phyloP scores from a whole-genome alignment of 805 yeast species.

The Candida ascalaphidarum region DNA sequence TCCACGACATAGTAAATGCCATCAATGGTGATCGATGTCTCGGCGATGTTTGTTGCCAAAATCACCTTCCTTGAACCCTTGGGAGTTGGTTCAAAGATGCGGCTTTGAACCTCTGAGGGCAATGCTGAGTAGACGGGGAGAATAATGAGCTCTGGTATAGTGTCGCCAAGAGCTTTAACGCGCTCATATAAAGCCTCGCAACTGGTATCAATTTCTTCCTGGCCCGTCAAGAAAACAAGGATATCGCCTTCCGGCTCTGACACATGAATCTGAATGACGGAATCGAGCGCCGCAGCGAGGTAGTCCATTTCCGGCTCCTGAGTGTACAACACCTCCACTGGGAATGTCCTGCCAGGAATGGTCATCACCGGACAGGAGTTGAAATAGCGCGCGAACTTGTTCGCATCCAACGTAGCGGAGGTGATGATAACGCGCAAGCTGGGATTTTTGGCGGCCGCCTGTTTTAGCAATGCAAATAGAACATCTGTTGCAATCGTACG shows the following conservation, averaged over 20 bases:
- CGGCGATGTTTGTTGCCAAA: conserved; percentile 94
- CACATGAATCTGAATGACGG: conserved; percentile 79
- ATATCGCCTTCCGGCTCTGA: conserved; percentile 76
- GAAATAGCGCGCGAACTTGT: conserved; percentile 76
- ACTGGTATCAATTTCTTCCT: conserved; percentile 89
- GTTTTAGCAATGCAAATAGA: conserved; percentile 73
- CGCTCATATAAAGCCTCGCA: conserved; percentile 66
- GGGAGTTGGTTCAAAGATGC: conserved; percentile 87
- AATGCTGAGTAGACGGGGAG: conserved; percentile 87
- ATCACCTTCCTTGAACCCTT: conserved; percentile 78
- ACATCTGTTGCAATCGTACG: conserved; percentile 92
- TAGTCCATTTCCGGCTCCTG: conserved; percentile 83
- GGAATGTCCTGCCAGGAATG: conserved; percentile 87
- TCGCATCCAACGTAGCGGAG: conserved; percentile 88
- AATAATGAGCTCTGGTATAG: conserved; percentile 59
- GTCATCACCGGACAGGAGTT: conserved; percentile 71
- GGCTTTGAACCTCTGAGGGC: conserved; percentile 84
- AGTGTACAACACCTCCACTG: conserved; percentile 79
- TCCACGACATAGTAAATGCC: conserved; percentile 89
- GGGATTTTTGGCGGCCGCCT: conserved; percentile 62
- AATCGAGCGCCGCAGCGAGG: conserved; percentile 72
- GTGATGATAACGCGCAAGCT: conserved; percentile 74
- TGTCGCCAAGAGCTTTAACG: conserved; percentile 53
- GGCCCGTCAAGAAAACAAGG: conserved; percentile 80
- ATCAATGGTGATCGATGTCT: conserved; percentile 92